A percentile compares a stretch with the other conserved stretches of the same genome.
phyloP scores from a whole-genome alignment of 148 eudicot species.

The Polygonum maritimum region DNA sequence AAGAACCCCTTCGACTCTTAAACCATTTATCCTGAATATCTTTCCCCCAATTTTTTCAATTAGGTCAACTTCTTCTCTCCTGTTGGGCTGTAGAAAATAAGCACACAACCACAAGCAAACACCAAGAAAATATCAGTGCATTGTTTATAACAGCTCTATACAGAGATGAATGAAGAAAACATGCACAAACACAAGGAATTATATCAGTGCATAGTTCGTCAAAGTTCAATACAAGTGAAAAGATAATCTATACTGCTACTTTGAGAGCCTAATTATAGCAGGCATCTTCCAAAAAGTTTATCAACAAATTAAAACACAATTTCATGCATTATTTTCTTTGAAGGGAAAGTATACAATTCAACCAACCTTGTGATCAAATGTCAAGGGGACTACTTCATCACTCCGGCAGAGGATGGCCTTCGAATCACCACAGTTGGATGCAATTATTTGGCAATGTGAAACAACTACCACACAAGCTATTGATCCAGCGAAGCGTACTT shows the following conservation, averaged over 20 bases:
- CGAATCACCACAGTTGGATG: constrained; percentile 7
- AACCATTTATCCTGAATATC: not conserved
- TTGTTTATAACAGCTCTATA: not conserved
- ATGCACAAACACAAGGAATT: not conserved
- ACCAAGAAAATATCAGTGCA: not conserved
- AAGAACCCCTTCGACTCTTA: constrained; percentile 8
- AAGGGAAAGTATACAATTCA: not conserved
- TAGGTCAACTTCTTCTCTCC: not conserved
- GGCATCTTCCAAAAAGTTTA: not conserved
- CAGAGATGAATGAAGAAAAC: not conserved
- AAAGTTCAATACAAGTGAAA: not conserved
- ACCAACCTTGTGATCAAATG: constrained; percentile 9
- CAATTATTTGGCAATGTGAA: constrained; percentile 4
- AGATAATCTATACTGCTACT: not conserved
- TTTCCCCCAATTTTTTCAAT: constrained; percentile 5
- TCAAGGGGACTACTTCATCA: not conserved
- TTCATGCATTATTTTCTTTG: not conserved
- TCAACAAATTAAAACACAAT: not conserved
- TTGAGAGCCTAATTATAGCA: not conserved
- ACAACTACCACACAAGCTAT: not conserved
- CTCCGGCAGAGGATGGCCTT: constrained; percentile 5
- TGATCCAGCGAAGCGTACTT: constrained; percentile 1
- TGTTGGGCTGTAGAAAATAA: not conserved
- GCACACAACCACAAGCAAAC: not conserved
- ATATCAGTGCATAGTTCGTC: not conserved